phyloP scores from a whole-genome alignment of 495 filamentous ascomycete species.

The Aspergillus nidulans region DNA sequence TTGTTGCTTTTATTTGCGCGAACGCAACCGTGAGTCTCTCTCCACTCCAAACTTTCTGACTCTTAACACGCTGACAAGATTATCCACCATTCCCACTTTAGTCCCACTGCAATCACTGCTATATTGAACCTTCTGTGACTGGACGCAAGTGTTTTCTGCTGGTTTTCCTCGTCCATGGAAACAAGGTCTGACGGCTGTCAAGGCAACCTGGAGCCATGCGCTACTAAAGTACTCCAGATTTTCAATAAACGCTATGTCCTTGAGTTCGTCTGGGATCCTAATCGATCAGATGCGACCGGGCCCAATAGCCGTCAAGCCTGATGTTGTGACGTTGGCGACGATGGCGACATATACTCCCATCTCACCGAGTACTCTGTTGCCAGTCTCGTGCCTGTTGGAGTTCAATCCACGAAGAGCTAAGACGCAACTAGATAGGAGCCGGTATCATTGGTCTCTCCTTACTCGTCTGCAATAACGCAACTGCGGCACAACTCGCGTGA shows the following conservation, averaged over 20 bases:
- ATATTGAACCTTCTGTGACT: background rate
- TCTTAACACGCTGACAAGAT: background rate
- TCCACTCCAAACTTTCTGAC: background rate
- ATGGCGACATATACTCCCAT: constrained; percentile 19
- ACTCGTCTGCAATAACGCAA: constrained; percentile 21
- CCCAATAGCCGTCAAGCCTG: constrained; percentile 8
- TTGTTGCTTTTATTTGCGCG: constrained; percentile 15
- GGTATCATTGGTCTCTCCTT: background rate
- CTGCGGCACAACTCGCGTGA: constrained; percentile 16
- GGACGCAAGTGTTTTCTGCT: background rate
- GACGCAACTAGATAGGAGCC: constrained; percentile 1
- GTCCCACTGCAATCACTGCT: background rate
- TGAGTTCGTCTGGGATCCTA: background rate
- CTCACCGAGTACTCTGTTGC: too few species aligned
- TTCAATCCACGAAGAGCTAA: background rate
- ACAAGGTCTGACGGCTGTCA: background rate
- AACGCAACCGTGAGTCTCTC: constrained; percentile 13
- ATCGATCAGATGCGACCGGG: background rate
- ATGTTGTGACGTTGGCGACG: constrained; percentile 20
- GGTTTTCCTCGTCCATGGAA: background rate
- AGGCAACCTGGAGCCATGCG: background rate
- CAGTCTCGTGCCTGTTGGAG: constrained; percentile 5
- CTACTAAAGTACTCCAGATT: background rate
- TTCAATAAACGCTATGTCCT: background rate
- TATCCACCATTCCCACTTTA: background rate